phyloP scores from a whole-genome alignment of 352 stramenopile species.

The Stramenopiles sp. region DNA sequence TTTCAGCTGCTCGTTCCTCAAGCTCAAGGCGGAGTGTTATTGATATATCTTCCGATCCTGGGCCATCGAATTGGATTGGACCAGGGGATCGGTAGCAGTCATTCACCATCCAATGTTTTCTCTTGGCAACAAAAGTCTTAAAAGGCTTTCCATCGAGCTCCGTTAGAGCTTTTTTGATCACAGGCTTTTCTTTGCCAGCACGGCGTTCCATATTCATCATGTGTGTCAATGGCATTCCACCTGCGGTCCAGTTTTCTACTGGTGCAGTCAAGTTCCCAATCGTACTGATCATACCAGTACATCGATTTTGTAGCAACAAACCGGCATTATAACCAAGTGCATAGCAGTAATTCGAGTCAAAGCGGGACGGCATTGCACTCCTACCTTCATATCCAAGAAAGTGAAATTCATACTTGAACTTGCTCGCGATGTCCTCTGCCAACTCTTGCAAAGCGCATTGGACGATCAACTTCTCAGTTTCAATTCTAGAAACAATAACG shows the following conservation, averaged over 20 bases:
- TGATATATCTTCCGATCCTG: not conserved
- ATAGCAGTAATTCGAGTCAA: constrained; percentile 35
- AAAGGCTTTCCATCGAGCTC: constrained; percentile 30
- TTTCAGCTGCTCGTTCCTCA: not conserved
- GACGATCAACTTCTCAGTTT: constrained; percentile 33
- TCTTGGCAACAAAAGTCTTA: constrained; percentile 23
- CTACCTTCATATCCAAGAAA: constrained; percentile 33
- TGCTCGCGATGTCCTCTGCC: constrained; percentile 27
- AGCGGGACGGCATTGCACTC: constrained; percentile 26
- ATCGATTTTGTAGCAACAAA: constrained; percentile 25
- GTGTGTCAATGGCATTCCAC: constrained; percentile 31
- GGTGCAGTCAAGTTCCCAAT: constrained; percentile 19
- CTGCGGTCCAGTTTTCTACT: constrained; percentile 28
- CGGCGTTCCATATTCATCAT: constrained; percentile 35
- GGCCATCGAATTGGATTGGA: constrained; percentile 32
- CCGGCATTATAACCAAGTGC: constrained; percentile 29
- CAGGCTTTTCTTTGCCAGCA: constrained; percentile 32
- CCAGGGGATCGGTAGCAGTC: constrained; percentile 32
- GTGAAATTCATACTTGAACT: constrained; percentile 31
- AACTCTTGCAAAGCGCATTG: constrained; percentile 32
- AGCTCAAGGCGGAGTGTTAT: not conserved
- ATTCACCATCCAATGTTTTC: constrained; percentile 29
- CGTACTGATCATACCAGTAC: constrained; percentile 26
- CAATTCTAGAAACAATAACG: constrained; percentile 31
- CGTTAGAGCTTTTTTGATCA: constrained; percentile 33